Evolutionary conservation across 352 stramenopile genomes (phyloP), one percentile per base, ranked within the genome.

Genomic region (Aphanomyces astaci): DNA sequence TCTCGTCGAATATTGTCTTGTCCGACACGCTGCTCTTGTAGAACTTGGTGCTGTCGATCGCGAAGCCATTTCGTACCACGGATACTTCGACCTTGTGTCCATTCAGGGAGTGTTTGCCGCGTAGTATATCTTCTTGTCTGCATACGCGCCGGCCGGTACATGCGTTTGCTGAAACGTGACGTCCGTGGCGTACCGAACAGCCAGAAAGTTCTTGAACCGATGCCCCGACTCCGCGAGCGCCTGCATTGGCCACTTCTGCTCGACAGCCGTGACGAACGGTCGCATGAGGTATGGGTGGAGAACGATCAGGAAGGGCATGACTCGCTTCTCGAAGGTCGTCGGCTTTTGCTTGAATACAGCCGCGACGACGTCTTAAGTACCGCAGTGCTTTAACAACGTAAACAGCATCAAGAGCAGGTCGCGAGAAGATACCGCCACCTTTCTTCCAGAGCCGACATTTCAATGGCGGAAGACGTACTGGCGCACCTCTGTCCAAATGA

Each of bases 81-180:
- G 67, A 72, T 2, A 74, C 64, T 40, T 72, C 67, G 3, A 72
- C 59, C 39, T 72, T 71, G 45, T 70, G 64, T 13, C 68, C 64
- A 24, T 76, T 56, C 1, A 76, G 46, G 4, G 65, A 5, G 27
- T 74, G 64, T 33, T 72, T 74, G 7, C 5, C 25, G 28, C 51
- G 36, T 66, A 72, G 43, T 67, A 72, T 0, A 53, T 15, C 1
- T 71, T 31, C 32, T 59, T 62, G 9, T 52, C 25, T 1, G 17
- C 24, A 28, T 33, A 36, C 17, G 51, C 32, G 7, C 49, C 27
- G 1, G 13, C 17, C 9, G 63, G 66, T 54, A 64, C 64, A 51
- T 73, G 66, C 1, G 63, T 40, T 30, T 76, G 66, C 39, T 73
- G 66, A 25, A 73, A 76, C 2, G 55, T 73, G 2, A 70, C 66